These are phyloP conservation scores for Vitis amurensis DNA, from an alignment of 164 flowering plant genomes.

Conservation along the genomic window DNA sequence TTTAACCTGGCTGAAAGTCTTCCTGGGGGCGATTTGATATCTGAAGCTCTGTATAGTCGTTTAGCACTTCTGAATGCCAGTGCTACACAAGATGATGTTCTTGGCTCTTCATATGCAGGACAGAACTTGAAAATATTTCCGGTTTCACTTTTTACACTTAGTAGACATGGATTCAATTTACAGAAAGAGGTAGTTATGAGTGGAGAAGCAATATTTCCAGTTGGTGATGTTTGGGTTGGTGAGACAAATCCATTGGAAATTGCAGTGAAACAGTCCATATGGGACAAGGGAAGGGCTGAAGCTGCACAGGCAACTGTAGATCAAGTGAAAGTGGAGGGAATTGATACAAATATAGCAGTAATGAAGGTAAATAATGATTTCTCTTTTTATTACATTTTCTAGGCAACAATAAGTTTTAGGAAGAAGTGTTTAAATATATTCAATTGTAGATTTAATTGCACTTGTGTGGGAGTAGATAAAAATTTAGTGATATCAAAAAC, in stretches of 20 bases:
- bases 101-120: constrained; percentile 28
- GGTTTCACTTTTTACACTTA: constrained; percentile 50
- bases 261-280: constrained; percentile 58
- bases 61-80: constrained; percentile 32
- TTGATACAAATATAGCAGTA: constrained; percentile 82
- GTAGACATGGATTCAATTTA: constrained; percentile 47
- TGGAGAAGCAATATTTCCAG: constrained; percentile 24
- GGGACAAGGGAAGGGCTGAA: constrained; percentile 61
- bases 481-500: not conserved
- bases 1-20: constrained; percentile 83
- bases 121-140: constrained; percentile 32
- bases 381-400: not conserved
- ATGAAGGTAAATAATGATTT: constrained; percentile 59
- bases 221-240: constrained; percentile 65
- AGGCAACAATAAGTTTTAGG: not conserved
- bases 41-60: constrained; percentile 59
- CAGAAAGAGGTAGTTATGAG: constrained; percentile 28
- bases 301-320: constrained; percentile 88
- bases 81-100: constrained; percentile 20
- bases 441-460: not conserved
- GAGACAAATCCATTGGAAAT: constrained; percentile 65
- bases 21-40: constrained; percentile 75
- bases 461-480: not conserved
- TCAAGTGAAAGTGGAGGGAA: constrained; percentile 88
- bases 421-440: not conserved